These are phyloP conservation scores for Peronospora belbahrii DNA, from an alignment of 352 stramenopile species.

Conservation along the genomic window DNA sequence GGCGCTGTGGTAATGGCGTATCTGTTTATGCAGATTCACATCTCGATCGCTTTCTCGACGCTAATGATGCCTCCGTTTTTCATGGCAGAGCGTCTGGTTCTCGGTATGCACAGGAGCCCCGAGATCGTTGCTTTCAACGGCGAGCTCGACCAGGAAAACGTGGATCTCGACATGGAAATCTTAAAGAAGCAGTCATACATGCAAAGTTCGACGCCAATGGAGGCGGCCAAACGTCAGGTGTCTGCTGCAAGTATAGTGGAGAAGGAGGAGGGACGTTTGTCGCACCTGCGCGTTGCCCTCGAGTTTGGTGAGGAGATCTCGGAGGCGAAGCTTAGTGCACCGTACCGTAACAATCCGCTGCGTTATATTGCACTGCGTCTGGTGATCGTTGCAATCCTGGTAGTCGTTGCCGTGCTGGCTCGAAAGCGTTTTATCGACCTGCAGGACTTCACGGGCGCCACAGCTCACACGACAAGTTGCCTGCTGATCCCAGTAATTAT, in stretches of 20 bases:
- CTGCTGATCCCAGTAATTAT: slow-evolving; percentile 47
- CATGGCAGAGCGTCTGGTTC: slow-evolving; percentile 35
- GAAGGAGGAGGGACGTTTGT: slow-evolving; percentile 24
- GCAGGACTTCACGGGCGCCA: slow-evolving; percentile 46
- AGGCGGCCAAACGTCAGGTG: slow-evolving; percentile 7
- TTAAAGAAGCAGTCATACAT: slow-evolving; percentile 22
- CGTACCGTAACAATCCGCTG: slow-evolving; percentile 36
- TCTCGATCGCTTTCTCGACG: slow-evolving; percentile 46
- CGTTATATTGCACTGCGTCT: slow-evolving; percentile 43
- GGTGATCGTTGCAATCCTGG: slow-evolving; percentile 33
- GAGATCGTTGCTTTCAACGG: slow-evolving; percentile 19
- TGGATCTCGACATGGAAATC: slow-evolving; percentile 24
- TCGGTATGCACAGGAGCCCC: slow-evolving; percentile 41
- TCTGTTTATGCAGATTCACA: slow-evolving; percentile 50
- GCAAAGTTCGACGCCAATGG: slow-evolving; percentile 26
- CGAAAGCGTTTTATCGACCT: slow-evolving; percentile 52
- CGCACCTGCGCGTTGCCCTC: slow-evolving; percentile 28
- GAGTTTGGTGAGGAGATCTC: slow-evolving; percentile 33
- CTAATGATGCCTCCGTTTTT: slow-evolving; percentile 44
- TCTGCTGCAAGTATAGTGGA: slow-evolving; percentile 17
- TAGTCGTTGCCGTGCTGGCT: slow-evolving; percentile 30
- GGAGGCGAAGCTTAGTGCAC: slow-evolving; percentile 14
- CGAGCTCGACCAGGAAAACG: slow-evolving; percentile 15
- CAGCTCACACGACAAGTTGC: slow-evolving; percentile 43
- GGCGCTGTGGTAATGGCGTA: slow-evolving; percentile 38